A percentile compares a stretch with the other conserved stretches of the same genome.
Conservation (phyloP, 768 basidiomycete species). For the Sporobolomyces roseus region DNA sequence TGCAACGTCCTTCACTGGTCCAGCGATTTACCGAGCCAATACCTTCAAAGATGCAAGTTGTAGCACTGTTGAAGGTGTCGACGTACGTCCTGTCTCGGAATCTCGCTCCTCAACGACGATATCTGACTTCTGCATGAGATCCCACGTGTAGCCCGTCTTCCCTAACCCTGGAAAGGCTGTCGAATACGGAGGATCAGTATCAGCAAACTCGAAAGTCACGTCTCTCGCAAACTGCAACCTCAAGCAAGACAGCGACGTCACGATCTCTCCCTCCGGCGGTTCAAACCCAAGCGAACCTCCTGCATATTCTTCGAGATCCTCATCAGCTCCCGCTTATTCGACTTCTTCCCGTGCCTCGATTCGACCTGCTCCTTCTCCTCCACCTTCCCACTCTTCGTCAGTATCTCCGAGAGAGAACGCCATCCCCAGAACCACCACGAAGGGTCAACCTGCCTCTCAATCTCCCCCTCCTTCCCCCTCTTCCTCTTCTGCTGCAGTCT, state of each 20-base stretch:
- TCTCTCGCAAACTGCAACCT: conserved; percentile 8
- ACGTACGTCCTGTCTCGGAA: no score
- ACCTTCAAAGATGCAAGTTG: conserved; percentile 25
- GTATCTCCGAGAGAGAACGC: background rate
- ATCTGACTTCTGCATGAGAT: no score
- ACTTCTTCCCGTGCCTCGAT: background rate
- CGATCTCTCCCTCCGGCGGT: conserved; percentile 20
- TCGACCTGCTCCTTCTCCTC: background rate
- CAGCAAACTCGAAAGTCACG: conserved; percentile 1
- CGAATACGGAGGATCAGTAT: conserved; percentile 12
- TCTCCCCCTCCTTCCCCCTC: background rate
- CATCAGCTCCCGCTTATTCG: background rate
- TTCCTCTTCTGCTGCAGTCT: background rate
- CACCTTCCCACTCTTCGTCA: background rate
- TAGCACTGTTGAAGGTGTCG: conserved; percentile 20
- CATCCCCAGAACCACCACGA: no score
- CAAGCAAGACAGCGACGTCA: conserved; percentile 24
- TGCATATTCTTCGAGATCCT: background rate
- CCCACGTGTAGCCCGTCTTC: conserved; percentile 34
- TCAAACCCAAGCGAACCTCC: background rate
- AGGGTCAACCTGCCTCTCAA: background rate
- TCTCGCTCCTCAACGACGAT: no score
- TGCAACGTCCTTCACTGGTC: conserved; percentile 34
- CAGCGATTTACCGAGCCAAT: conserved; percentile 36
- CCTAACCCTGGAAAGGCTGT: conserved; percentile 34